Evolutionary conservation across 2,329 filamentous ascomycete genomes (phyloP).

Genomic region (Akanthomyces uredinophilus): DNA sequence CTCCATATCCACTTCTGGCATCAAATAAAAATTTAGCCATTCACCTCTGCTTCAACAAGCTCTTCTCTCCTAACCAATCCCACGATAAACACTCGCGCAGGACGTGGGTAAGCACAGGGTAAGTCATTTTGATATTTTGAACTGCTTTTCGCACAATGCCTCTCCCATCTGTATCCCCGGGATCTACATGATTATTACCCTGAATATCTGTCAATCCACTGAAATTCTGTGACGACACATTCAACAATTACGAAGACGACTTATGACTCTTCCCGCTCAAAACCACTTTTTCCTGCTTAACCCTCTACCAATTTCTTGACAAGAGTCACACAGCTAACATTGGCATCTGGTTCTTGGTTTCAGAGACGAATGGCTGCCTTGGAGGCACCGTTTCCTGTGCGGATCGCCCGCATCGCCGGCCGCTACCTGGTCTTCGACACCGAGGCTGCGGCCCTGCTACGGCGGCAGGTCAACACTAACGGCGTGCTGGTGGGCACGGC

Average conservation of each 20-base stretch:
- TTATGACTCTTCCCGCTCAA: constrained; percentile 29
- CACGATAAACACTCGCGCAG: constrained; percentile 10
- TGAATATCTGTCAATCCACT: constrained; percentile 58
- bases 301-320: not conserved
- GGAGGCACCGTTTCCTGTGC: constrained; percentile 45
- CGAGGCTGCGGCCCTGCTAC: constrained; percentile 70
- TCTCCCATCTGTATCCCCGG: not conserved
- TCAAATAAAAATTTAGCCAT: constrained; percentile 12
- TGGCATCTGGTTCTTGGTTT: not conserved
- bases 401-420: constrained; percentile 74
- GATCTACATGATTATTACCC: constrained; percentile 43
- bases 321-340: constrained; percentile 2
- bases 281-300: constrained; percentile 7
- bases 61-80: not conserved
- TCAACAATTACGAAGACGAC: constrained; percentile 41
- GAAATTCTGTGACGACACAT: constrained; percentile 42
- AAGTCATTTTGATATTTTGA: constrained; percentile 17
- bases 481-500: constrained; percentile 82
- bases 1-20: constrained; percentile 7
- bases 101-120: constrained; percentile 16
- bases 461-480: constrained; percentile 76
- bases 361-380: constrained; percentile 18
- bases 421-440: constrained; percentile 89
- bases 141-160: not conserved
- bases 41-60: not conserved